These are phyloP conservation scores for Cystobasidium tubakii DNA, from an alignment of 768 basidiomycete species.

Conservation along the genomic window DNA sequence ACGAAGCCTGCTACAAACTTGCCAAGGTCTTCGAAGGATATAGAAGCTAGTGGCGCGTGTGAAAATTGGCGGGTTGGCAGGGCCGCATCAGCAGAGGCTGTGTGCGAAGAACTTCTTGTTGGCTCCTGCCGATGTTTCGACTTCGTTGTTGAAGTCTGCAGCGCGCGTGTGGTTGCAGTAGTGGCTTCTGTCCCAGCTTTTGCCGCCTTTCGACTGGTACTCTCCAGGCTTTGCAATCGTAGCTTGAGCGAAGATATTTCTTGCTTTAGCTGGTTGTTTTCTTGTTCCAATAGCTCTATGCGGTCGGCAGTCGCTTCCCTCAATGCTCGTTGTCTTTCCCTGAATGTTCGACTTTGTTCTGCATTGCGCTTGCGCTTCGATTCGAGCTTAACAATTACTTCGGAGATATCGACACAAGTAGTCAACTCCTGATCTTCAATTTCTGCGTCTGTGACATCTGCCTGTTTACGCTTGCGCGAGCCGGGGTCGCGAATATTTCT, in stretches of 20 bases:
- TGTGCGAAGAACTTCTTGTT: too few species aligned
- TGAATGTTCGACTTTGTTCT: slow-evolving; percentile 49
- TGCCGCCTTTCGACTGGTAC: background rate
- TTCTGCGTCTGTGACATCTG: too few species aligned
- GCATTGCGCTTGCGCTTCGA: slow-evolving; percentile 46
- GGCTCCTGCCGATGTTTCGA: too few species aligned
- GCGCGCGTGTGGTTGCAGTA: background rate
- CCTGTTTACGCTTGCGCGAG: too few species aligned
- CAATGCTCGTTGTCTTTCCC: background rate
- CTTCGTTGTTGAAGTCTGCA: background rate
- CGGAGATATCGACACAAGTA: background rate
- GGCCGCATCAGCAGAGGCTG: too few species aligned
- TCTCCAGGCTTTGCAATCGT: slow-evolving; percentile 2
- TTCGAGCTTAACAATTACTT: background rate
- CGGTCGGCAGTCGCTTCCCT: background rate
- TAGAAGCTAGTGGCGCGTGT: background rate
- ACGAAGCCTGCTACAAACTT: background rate
- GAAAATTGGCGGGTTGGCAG: background rate
- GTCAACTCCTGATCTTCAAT: background rate
- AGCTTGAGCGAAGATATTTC: background rate
- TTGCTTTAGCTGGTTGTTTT: background rate
- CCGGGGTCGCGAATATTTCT: too few species aligned
- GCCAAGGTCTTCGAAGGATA: background rate
- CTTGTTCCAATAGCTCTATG: background rate
- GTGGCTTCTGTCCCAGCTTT: background rate